These are phyloP conservation scores for Pseudohalonectria lignicola DNA, from an alignment of 2,329 filamentous ascomycete genomes.

Conservation along the genomic window DNA sequence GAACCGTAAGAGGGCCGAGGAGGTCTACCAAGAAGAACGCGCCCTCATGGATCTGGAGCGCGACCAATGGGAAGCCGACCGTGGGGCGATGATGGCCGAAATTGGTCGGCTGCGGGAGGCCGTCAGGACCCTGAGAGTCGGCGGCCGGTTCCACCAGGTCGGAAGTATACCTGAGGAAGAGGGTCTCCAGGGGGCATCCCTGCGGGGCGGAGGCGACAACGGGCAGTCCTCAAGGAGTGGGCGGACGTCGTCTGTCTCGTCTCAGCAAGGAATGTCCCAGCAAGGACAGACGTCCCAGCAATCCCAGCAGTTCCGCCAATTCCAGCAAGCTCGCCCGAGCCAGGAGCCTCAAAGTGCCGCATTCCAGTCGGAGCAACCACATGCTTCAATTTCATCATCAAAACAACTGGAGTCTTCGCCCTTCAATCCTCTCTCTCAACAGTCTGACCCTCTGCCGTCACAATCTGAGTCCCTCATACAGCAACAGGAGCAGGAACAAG, in stretches of 20 bases:
- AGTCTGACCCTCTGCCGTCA: neutral
- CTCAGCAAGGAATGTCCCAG: neutral
- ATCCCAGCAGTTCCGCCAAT: no score
- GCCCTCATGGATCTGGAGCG: slow-evolving; percentile 41
- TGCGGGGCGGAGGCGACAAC: neutral
- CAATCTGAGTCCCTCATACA: no score
- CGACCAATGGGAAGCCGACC: slow-evolving; percentile 33
- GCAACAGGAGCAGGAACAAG: no score
- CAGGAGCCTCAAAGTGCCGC: neutral
- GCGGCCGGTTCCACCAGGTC: neutral
- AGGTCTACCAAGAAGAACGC: slow-evolving; percentile 44
- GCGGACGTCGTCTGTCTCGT: neutral
- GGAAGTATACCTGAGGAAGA: neutral
- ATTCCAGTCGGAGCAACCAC: neutral
- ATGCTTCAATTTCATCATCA: neutral
- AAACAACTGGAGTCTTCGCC: slow-evolving; percentile 1
- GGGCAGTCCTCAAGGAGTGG: neutral
- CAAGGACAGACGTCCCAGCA: neutral
- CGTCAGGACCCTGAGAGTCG: neutral
- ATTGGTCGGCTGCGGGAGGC: slow-evolving; percentile 15
- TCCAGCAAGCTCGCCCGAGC: no score
- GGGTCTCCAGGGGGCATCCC: neutral
- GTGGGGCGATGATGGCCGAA: slow-evolving; percentile 25
- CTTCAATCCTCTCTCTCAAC: slow-evolving; percentile 1
- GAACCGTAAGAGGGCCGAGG: slow-evolving; percentile 39